These are phyloP conservation scores for Nothophaeocryptopus gaeumannii DNA, from an alignment of 2,329 filamentous ascomycete species.

Conservation along the genomic window DNA sequence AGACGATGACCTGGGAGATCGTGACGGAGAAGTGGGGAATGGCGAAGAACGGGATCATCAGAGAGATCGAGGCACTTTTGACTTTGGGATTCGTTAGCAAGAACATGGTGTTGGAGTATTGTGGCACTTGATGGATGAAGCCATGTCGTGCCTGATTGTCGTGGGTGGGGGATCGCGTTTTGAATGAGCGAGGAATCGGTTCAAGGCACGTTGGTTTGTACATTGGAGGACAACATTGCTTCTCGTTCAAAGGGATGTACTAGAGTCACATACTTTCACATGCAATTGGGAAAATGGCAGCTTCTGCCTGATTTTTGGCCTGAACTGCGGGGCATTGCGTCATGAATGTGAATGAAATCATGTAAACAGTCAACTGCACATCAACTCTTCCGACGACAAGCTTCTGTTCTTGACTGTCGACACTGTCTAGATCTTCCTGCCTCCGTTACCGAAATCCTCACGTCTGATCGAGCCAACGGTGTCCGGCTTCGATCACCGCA, in stretches of 20 bases:
- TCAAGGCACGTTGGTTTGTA: no score
- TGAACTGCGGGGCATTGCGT: constrained; percentile 12
- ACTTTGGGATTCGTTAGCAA: constrained; percentile 5
- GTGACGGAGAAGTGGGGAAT: constrained; percentile 7
- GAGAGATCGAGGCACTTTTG: constrained; percentile 8
- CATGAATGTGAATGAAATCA: constrained; percentile 8
- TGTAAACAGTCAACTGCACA: not conserved
- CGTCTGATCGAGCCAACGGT: no score
- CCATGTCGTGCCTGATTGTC: not conserved
- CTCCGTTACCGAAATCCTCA: no score
- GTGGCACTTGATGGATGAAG: not conserved
- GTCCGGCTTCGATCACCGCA: no score
- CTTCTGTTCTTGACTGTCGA: no score
- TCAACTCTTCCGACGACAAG: no score
- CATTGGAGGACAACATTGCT: no score
- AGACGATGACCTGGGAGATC: not conserved
- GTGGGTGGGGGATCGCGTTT: no score
- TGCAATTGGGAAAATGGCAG: not conserved
- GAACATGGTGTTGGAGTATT: constrained; percentile 4
- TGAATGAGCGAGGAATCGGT: no score
- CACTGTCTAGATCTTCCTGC: no score
- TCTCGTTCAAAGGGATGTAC: no score
- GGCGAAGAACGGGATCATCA: constrained; percentile 2
- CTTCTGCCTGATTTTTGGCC: not conserved
- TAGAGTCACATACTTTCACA: not conserved